Evolutionary conservation across 2,329 filamentous ascomycete genomes (phyloP).

Genomic region (Neoascochyta sp.): DNA sequence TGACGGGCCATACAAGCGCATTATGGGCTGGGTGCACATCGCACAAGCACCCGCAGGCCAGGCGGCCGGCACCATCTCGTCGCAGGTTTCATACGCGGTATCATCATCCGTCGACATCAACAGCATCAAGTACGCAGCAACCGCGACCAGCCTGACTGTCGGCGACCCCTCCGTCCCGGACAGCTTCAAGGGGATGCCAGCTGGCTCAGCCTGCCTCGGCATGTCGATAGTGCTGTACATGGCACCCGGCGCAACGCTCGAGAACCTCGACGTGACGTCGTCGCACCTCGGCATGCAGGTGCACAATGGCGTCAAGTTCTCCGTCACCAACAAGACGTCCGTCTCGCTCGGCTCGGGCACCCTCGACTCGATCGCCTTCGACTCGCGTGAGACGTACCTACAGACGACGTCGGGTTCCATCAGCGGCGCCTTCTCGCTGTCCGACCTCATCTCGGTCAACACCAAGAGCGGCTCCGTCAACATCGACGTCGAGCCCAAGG

Average conservation of each 20-base stretch:
- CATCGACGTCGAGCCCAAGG: constrained; percentile 39
- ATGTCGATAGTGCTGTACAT: constrained; percentile 40
- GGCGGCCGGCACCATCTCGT: constrained; percentile 33
- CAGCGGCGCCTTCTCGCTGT: constrained; percentile 41
- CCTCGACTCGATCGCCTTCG: constrained; percentile 31
- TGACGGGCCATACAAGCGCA: constrained; percentile 30
- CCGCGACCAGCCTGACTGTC: constrained; percentile 20
- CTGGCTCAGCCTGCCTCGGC: constrained; percentile 34
- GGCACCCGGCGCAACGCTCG: constrained; percentile 27
- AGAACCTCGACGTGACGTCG: constrained; percentile 35
- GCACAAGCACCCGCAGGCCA: constrained; percentile 35
- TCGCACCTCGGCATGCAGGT: constrained; percentile 40
- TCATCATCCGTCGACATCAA: constrained; percentile 31
- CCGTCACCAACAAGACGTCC: constrained; percentile 31
- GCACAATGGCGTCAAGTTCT: constrained; percentile 28
- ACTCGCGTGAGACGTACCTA: constrained; percentile 40
- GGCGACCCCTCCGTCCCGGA: constrained; percentile 25
- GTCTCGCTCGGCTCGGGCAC: constrained; percentile 36
- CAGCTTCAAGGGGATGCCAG: constrained; percentile 21
- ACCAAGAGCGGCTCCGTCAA: constrained; percentile 43
- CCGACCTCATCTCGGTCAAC: constrained; percentile 40
- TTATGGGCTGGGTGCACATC: constrained; percentile 41
- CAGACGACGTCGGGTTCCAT: constrained; percentile 41
- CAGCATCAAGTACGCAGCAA: constrained; percentile 27
- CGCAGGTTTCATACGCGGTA: constrained; percentile 38